Base-by-base conservation (phyloP, 1,284 basidiomycete genomes). In the Austroboletus rostrupii region DNA sequence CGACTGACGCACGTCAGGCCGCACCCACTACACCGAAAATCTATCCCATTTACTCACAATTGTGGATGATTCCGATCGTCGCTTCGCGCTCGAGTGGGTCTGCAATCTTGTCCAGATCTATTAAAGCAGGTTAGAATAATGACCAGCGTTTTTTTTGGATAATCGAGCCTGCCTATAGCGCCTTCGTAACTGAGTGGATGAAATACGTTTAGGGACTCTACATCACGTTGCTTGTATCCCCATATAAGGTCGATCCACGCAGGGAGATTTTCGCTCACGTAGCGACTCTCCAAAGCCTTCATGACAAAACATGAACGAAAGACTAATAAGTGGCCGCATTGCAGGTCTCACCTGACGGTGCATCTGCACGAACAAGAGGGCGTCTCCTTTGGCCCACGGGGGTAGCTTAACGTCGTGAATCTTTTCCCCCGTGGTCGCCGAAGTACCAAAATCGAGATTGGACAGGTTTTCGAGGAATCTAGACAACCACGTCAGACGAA, bases 101-200 rank as follows among this genome's bases (percentile, higher is more conserved):
- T 12, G 83, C 82, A 53, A 97, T 95, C 1, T 78, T 70, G 64
- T 95, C 92, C 16, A 96, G 70, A 63, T 95, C 92, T 92, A 35
- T 43, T 31, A 31, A 26, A 14, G 5, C 21, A 20, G 16, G 12
- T 14, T 13, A n/a, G 11, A 53, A 61, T 45, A 7, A 16, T 36
- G 13, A 3, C 3, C 16, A 33, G 40, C 20, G 1, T 9, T 38
- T 23, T 9, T 38, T 23, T 28, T 31, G 16, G 19, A 3, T 32
- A 53, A 51, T 28, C 14, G 20, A 21, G 54, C 72, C 40, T 50
- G 84, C 90, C 87, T 55, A 97, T 90, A 0, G 90, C 85, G 3
- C 93, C 92, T 59, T 96, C 92, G 64, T 98, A 98, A 31, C 92
- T 96, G 38, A 97, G 72, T 0, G 94, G 95, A 68, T 97, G 95